These are phyloP conservation scores for Raffaelea ambrosiae DNA, from an alignment of 2,329 filamentous ascomycete species.

Conservation along the genomic window DNA sequence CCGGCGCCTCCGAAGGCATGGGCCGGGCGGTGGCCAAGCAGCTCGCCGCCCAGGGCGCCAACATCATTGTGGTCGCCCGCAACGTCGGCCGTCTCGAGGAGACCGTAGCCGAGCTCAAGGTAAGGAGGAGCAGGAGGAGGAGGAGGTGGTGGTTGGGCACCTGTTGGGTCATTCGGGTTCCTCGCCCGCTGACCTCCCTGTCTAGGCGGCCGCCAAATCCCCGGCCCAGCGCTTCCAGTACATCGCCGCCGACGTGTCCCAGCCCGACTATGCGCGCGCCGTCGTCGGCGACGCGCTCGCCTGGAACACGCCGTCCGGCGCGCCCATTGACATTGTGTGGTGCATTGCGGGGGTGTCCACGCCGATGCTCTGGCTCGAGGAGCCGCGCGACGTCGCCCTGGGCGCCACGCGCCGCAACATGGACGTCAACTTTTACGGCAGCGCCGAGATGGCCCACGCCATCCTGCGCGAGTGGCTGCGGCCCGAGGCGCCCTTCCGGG, in stretches of 20 bases:
- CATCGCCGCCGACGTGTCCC: constrained; percentile 75
- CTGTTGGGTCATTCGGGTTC: no score
- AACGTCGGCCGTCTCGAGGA: constrained; percentile 64
- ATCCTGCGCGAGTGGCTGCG: constrained; percentile 67
- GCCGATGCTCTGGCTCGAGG: constrained; percentile 73
- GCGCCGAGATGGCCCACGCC: constrained; percentile 77
- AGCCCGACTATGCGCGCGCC: constrained; percentile 57
- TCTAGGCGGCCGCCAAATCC: constrained; percentile 55
- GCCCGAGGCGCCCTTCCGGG: constrained; percentile 33
- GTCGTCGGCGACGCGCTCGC: constrained; percentile 62
- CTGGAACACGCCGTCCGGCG: constrained; percentile 68
- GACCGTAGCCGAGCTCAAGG: constrained; percentile 58
- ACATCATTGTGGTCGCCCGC: constrained; percentile 77
- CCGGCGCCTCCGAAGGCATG: constrained; percentile 89
- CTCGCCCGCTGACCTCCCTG: neutral
- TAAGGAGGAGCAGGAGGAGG: no score
- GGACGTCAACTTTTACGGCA: constrained; percentile 88
- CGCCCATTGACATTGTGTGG: constrained; percentile 79
- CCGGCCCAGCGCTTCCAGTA: constrained; percentile 71
- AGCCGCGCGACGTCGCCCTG: constrained; percentile 46
- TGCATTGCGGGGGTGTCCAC: constrained; percentile 70
- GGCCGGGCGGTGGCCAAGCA: constrained; percentile 66
- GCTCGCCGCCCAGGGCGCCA: constrained; percentile 75
- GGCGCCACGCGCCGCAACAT: constrained; percentile 66
- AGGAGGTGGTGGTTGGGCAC: no score